Base-by-base conservation (phyloP, 2,329 filamentous ascomycete genomes). In the Penicillium oxalicum region DNA sequence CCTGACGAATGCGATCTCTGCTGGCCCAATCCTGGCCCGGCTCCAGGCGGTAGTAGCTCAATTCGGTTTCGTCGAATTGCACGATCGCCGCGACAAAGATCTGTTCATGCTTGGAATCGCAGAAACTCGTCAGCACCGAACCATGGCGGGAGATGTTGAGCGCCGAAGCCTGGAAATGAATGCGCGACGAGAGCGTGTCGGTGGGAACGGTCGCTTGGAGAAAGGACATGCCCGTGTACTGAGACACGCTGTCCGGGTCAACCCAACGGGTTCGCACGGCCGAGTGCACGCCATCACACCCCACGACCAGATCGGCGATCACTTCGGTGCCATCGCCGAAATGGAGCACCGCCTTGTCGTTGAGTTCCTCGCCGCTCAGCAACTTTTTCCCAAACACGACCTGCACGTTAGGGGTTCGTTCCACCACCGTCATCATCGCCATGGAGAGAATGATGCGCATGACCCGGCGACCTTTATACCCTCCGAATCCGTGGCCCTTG, bases 351-450 rank as follows among this genome's bases (percentile, higher is more conserved):
- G 70, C 65, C 11, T 56, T 48, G 25, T 64, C 57, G 2, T 61
- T 54, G 0, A 51, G 51, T 49, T 74, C 69, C n/a, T 62, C 57
- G 27, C 68, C 66, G 3, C 55, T 55, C 12, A 65, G 47, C 4
- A 74, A 62, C 44, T 70, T 69, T 57, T 71, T 73, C 4, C 71
- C 70, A 46, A 69, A 76, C 12, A 68, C 55, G 6, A 76, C 53
- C n/a, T 66, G 52, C 13, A 74, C 57, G 47, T 70, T 69, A 6
- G 52, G 56, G 6, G 57, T 56, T 39, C 67, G 67, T 46, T 71
- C 63, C 4, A 68, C 55, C 3, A 70, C 62, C 1, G 64, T 59
- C 45, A 74, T 53, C 68, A 75, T 62, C 2, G 70, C 70, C 5
- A 73, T 51, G 1, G 71, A 66, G 4, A 74, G 61, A 9, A 66